A percentile compares a stretch with the other conserved stretches of the same genome.
phyloP scores from a whole-genome alignment of 2,329 filamentous ascomycete species.

The Fusarium cicatricum region DNA sequence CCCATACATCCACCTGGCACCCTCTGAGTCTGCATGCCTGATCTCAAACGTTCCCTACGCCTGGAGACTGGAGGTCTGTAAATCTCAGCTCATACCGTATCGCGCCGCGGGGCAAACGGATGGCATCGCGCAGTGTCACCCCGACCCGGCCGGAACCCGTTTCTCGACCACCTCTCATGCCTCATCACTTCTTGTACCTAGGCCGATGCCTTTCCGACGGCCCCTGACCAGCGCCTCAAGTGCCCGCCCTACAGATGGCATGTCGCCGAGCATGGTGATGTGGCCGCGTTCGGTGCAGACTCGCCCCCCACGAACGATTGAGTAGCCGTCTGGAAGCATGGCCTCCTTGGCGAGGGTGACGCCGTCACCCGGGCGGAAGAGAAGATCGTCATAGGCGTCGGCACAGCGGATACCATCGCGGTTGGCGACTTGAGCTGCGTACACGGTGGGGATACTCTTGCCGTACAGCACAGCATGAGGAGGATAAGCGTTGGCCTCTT shows the following conservation, averaged over 20 bases:
- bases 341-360: conserved; percentile 87
- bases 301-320: conserved; percentile 74
- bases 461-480: conserved; percentile 86
- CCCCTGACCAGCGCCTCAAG: conserved; percentile 73
- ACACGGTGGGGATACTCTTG: conserved; percentile 86
- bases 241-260: conserved; percentile 80
- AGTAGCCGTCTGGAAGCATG: conserved; percentile 84
- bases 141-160: conserved; percentile 15
- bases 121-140: conserved; percentile 24
- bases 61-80: not conserved
- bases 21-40: not conserved
- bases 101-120: conserved; percentile 8
- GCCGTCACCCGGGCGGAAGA: conserved; percentile 88
- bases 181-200: conserved; percentile 50
- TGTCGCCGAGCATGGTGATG: conserved; percentile 84
- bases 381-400: conserved; percentile 85
- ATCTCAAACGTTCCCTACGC: not conserved
- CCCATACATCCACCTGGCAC: not conserved
- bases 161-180: conserved; percentile 1
- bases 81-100: conserved; percentile 17
- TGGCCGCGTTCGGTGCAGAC: conserved; percentile 86
- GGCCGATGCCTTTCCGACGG: conserved; percentile 75
- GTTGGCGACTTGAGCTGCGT: conserved; percentile 77
- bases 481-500: conserved; percentile 77
- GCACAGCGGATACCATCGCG: conserved; percentile 76